A percentile compares a stretch with the other conserved stretches of the same genome.
Evolutionary conservation across 768 basidiomycete genomes (phyloP).

Genomic region (Psilocybe azurescens): DNA sequence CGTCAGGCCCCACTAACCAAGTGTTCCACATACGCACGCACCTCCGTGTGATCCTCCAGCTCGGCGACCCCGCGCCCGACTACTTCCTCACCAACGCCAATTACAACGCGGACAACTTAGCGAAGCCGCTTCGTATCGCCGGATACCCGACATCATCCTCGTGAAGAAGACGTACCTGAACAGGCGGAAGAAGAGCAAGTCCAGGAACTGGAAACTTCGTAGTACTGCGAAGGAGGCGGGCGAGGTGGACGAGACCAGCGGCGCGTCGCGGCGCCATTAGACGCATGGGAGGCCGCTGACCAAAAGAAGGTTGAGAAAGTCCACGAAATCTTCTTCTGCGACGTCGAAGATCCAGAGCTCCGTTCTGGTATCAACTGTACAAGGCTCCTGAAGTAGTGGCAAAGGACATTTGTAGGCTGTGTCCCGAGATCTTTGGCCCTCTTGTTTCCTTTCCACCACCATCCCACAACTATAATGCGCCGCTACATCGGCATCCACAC

Average conservation of each 20-base stretch:
- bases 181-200: slow-evolving; percentile 86
- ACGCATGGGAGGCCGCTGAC: slow-evolving; percentile 86
- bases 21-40: slow-evolving; percentile 98
- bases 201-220: slow-evolving; percentile 86
- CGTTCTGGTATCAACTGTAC: slow-evolving; percentile 89
- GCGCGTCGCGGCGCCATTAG: slow-evolving; percentile 88
- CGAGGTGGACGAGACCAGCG: slow-evolving; percentile 82
- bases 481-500: too few species aligned
- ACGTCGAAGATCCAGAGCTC: slow-evolving; percentile 93
- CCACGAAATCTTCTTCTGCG: slow-evolving; percentile 94
- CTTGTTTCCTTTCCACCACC: too few species aligned
- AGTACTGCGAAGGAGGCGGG: slow-evolving; percentile 93
- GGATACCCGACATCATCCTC: slow-evolving; percentile 90
- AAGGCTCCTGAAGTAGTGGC: slow-evolving; percentile 53
- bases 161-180: slow-evolving; percentile 97
- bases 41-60: slow-evolving; percentile 88
- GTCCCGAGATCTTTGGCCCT: too few species aligned
- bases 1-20: slow-evolving; percentile 62
- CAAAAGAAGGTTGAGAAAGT: slow-evolving; percentile 94
- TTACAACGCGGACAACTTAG: slow-evolving; percentile 91
- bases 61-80: slow-evolving; percentile 92
- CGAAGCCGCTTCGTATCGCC: slow-evolving; percentile 65
- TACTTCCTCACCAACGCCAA: slow-evolving; percentile 90
- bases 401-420: too few species aligned
- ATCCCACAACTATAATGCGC: too few species aligned